Evolutionary conservation across 2,329 filamentous ascomycete species (phyloP).

Genomic region (Colletotrichum somersetense): DNA sequence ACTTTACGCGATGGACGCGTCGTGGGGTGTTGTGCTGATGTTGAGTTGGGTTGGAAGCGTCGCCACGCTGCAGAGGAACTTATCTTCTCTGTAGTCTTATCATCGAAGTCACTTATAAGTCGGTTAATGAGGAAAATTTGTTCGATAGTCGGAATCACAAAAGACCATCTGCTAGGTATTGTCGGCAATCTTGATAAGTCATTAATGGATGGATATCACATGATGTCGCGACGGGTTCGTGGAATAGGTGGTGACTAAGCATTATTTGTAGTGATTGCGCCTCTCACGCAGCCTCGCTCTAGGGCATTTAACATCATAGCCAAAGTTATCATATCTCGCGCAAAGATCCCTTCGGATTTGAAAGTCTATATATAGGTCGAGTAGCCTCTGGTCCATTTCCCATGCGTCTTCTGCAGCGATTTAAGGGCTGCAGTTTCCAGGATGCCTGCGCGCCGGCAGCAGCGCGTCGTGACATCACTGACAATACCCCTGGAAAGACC

Average conservation of each 20-base stretch:
- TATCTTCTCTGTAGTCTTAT: background rate
- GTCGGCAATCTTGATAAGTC: background rate
- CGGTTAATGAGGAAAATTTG: too few species aligned
- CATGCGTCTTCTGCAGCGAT: background rate
- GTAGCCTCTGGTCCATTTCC: background rate
- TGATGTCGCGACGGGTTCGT: slow-evolving; percentile 35
- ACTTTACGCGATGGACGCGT: slow-evolving; percentile 43
- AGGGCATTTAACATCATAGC: background rate
- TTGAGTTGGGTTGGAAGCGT: too few species aligned
- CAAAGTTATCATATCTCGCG: too few species aligned
- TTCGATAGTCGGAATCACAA: background rate
- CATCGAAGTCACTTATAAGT: background rate
- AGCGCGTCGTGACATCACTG: slow-evolving; percentile 31
- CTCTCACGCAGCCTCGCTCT: background rate
- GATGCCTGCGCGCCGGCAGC: background rate
- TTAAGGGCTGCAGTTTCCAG: background rate
- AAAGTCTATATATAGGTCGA: background rate
- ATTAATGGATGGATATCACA: slow-evolving; percentile 16
- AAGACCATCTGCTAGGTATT: background rate
- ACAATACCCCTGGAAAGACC: slow-evolving; percentile 28
- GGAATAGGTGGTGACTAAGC: slow-evolving; percentile 6
- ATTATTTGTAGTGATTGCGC: too few species aligned
- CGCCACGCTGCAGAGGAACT: background rate
- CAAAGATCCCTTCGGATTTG: background rate
- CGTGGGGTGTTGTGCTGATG: background rate